Base-by-base conservation (phyloP, 306 rosid species). In the Cercis canadensis region DNA sequence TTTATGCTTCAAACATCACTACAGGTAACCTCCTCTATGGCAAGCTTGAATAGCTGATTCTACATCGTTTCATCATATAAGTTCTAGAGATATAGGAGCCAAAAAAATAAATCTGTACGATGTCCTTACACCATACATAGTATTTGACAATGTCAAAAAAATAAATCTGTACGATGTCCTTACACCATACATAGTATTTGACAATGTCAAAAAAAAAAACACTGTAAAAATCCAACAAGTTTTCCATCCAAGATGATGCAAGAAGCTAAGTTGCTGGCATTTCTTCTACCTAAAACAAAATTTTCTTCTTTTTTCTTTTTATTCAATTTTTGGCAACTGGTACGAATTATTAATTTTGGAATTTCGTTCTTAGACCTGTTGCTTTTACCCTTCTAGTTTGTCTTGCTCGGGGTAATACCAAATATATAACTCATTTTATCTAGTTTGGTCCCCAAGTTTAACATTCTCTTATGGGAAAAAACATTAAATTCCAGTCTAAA, bases 1-100 rank as follows among this genome's bases (percentile, higher is more conserved):
- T 68, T 41, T 52, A 51, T 37, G 57, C 55, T 51, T 57, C 67
- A 32, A 13, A 56, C 39, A 65, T 53, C 46, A 52, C 33, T 59
- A 45, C 29, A 47, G 21, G 62, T 11, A 51, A 46, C 18, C 29
- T 21, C 62, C 51, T 41, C 29, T 9, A 29, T 57, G 24, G 36
- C 44, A 47, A 15, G 57, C 16, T 17, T 72, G 41, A 47, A 52
- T 24, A 65, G 56, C 45, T 41, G 39, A 32, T 41, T 50, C 58
- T 36, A 56, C 21, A 34, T 32, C 33, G 50, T 39, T 33, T 67
- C n/a, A 57, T 55, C 6, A 45, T 51, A 60, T 40, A 39, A 29
- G 58, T 73, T 51, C 18, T 37, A 51, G 34, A 44, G 41, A 65
- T 43, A 69, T 34, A 3, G 47, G 62, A 47, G 69, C 43, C 17